phyloP scores from a whole-genome alignment of 2,329 filamentous ascomycete genomes.

The Rhynchosporium agropyri region DNA sequence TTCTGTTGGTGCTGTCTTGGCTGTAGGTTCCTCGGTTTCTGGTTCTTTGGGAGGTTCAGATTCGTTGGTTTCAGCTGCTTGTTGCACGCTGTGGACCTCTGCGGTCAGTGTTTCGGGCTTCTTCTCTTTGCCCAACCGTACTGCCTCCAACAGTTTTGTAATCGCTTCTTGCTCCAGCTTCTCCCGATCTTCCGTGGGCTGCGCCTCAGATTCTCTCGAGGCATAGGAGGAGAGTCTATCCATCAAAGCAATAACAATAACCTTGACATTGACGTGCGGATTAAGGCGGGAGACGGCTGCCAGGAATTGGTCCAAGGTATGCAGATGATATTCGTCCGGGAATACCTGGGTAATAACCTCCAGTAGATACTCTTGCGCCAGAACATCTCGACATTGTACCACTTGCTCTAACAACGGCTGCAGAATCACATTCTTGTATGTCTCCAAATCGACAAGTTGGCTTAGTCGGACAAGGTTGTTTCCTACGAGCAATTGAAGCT shows the following conservation, averaged over 20 bases:
- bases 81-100: constrained; percentile 41
- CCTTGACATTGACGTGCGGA: constrained; percentile 96
- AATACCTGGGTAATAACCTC: constrained; percentile 99
- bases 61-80: constrained; percentile 44
- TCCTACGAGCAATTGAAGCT: constrained; percentile 91
- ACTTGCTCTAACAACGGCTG: constrained; percentile 92
- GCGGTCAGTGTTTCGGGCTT: constrained; percentile 31
- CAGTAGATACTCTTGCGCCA: constrained; percentile 95
- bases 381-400: constrained; percentile 93
- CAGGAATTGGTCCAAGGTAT: constrained; percentile 93
- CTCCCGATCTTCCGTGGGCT: constrained; percentile 69
- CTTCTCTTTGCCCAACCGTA: constrained; percentile 67
- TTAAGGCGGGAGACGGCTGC: constrained; percentile 91
- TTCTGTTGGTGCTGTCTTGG: constrained; percentile 47
- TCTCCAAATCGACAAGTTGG: constrained; percentile 91
- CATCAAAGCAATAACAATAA: constrained; percentile 97
- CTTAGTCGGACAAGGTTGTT: constrained; percentile 95
- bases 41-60: constrained; percentile 18
- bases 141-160: constrained; percentile 73
- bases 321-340: constrained; percentile 96
- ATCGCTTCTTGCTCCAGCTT: constrained; percentile 86
- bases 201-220: constrained; percentile 78
- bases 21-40: constrained; percentile 40
- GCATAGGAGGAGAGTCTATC: constrained; percentile 93
- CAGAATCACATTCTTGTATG: constrained; percentile 89